Percentiles rank a stretch among this genome's conserved stretches.
These are phyloP conservation scores for Primulina tabacum DNA, from an alignment of 257 asterid species.

Conservation along the genomic window DNA sequence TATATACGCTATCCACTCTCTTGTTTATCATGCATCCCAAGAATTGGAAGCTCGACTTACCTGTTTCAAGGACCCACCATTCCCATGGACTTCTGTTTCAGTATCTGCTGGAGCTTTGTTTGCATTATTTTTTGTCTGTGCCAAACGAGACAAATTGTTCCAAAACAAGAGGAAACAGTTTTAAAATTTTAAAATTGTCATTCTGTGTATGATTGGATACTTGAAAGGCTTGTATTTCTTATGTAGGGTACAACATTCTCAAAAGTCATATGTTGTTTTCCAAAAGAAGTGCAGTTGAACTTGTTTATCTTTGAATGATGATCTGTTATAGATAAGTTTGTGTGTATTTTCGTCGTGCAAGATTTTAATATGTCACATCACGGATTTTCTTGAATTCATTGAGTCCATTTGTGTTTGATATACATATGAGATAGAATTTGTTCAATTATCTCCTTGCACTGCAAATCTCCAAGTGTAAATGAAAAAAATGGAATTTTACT, in stretches of 20 bases:
- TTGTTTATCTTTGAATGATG: constrained; percentile 19
- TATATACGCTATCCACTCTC: constrained; percentile 69
- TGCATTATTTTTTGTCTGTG: constrained; percentile 50
- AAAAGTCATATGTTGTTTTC: constrained; percentile 30
- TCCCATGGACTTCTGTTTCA: constrained; percentile 68
- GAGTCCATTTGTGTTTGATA: neutral
- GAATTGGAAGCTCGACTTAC: constrained; percentile 77
- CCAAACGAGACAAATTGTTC: constrained; percentile 68
- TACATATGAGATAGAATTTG: neutral
- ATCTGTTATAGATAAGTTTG: neutral
- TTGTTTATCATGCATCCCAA: constrained; percentile 74
- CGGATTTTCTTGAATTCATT: neutral
- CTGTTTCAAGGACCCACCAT: constrained; percentile 92
- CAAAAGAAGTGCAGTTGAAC: constrained; percentile 27
- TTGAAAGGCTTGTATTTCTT: constrained; percentile 32
- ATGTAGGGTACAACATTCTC: constrained; percentile 34
- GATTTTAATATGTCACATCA: constrained; percentile 7
- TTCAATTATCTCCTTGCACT: neutral
- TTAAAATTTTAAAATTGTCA: constrained; percentile 37
- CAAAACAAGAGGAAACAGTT: constrained; percentile 91
- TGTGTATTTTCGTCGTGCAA: constrained; percentile 10
- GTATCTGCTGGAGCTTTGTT: constrained; percentile 49
- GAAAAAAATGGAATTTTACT: neutral
- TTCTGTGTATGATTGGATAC: constrained; percentile 33
- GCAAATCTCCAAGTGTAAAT: neutral